These are phyloP conservation scores for Waltergamsia citrina DNA, from an alignment of 2,329 filamentous ascomycete species.

Conservation along the genomic window DNA sequence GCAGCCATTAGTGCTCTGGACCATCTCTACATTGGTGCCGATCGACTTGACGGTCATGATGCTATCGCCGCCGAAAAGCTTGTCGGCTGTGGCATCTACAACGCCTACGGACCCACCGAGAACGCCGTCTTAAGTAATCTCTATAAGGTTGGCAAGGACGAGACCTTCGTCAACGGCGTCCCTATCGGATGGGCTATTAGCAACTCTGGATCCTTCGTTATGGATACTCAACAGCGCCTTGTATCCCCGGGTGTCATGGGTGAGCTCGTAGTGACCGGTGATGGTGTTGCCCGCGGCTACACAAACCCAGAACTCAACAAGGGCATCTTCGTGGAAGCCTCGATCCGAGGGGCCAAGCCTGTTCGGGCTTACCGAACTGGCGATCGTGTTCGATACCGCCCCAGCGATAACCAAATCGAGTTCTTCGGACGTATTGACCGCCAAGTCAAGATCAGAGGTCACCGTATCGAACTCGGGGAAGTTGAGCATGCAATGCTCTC, in stretches of 20 bases:
- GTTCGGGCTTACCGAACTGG: conserved; percentile 15
- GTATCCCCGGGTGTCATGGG: conserved; percentile 15
- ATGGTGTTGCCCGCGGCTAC: conserved; percentile 14
- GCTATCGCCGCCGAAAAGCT: conserved; percentile 1
- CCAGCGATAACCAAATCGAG: conserved; percentile 12
- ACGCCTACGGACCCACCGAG: conserved; percentile 10
- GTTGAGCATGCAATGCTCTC: conserved; percentile 13
- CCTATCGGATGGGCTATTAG: conserved; percentile 10
- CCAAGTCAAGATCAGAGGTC: conserved; percentile 19
- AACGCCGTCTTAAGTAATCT: conserved; percentile 8
- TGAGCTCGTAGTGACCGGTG: conserved; percentile 16
- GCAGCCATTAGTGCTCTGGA: conserved; percentile 3
- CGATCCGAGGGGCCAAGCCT: conserved; percentile 1
- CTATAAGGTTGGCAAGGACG: conserved; percentile 2
- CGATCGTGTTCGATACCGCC: conserved; percentile 13
- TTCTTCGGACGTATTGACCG: conserved; percentile 16
- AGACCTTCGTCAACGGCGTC: conserved; percentile 6
- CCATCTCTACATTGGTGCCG: conserved; percentile 9
- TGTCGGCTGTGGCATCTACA: conserved; percentile 1
- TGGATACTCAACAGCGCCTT: conserved; percentile 12
- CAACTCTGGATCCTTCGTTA: conserved; percentile 12
- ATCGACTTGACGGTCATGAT: conserved; percentile 7
- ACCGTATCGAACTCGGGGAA: conserved; percentile 18
- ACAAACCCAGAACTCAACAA: conserved; percentile 6
- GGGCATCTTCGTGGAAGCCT: conserved; percentile 9